phyloP scores from a whole-genome alignment of 2,329 filamentous ascomycete genomes.

The Cordyceps pruinosa region DNA sequence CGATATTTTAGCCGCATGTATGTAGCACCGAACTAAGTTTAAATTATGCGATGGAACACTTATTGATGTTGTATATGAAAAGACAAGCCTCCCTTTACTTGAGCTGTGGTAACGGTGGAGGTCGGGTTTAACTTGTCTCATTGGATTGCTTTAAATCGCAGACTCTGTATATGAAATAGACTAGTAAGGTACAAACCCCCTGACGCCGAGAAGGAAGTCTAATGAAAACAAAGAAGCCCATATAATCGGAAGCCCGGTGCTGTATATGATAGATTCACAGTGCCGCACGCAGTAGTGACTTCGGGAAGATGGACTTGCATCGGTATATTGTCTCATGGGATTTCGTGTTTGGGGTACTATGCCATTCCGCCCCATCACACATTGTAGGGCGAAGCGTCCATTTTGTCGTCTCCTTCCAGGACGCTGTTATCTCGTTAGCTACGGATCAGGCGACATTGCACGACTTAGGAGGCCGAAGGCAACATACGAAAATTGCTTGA shows the following conservation, averaged over 20 bases:
- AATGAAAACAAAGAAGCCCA: neutral
- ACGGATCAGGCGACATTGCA: neutral
- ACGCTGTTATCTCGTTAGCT: conserved; percentile 31
- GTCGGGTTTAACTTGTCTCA: neutral
- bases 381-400: conserved; percentile 42
- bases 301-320: neutral
- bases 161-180: neutral
- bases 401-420: conserved; percentile 48
- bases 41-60: neutral
- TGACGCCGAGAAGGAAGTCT: neutral
- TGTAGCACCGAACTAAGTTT: neutral
- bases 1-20: conserved; percentile 2
- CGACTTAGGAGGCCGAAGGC: neutral
- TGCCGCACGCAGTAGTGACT: neutral
- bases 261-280: neutral
- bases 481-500: conserved; percentile 87
- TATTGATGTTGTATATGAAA: neutral
- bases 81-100: no score
- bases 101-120: no score
- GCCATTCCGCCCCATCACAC: conserved; percentile 14
- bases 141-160: neutral
- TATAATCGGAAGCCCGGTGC: neutral
- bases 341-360: neutral
- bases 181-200: neutral
- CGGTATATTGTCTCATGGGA: neutral